These are phyloP conservation scores for Kwoniella pini DNA, from an alignment of 768 basidiomycete species.

Conservation along the genomic window DNA sequence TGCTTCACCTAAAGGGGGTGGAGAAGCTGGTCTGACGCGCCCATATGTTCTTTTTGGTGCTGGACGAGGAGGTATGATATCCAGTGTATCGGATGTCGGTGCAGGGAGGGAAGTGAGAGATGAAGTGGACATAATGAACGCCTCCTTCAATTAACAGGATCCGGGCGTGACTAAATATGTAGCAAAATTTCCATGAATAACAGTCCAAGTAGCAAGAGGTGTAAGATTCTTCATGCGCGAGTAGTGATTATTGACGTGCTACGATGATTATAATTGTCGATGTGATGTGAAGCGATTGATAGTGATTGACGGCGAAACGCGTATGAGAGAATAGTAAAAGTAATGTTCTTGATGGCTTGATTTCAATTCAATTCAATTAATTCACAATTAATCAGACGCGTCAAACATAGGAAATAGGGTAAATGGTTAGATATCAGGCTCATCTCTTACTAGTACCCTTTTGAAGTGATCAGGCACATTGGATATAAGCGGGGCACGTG, in stretches of 20 bases:
- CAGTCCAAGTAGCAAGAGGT: too few relatives aligned
- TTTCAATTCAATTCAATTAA: too few relatives aligned
- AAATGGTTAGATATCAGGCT: not conserved
- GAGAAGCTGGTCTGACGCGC: constrained; percentile 14
- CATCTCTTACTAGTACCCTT: not conserved
- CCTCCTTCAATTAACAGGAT: not conserved
- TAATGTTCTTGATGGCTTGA: constrained; percentile 4
- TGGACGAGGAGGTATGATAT: constrained; percentile 12
- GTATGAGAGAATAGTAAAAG: not conserved
- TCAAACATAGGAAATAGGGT: not conserved
- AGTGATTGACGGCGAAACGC: too few relatives aligned
- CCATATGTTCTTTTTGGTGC: constrained; percentile 21
- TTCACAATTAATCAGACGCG: too few relatives aligned
- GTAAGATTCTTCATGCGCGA: too few relatives aligned
- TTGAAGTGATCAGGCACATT: not conserved
- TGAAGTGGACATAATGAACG: constrained; percentile 19
- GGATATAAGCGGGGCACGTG: not conserved
- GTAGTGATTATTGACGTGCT: too few relatives aligned
- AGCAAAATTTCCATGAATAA: not conserved
- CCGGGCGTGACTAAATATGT: too few relatives aligned
- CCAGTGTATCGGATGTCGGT: constrained; percentile 12
- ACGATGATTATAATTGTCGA: too few relatives aligned
- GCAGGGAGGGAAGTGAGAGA: constrained; percentile 18
- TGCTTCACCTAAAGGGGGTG: constrained; percentile 2
- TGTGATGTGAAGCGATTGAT: too few relatives aligned